These are phyloP conservation scores for Rosa multiflora DNA, from an alignment of 306 rosid genomes.

Conservation along the genomic window DNA sequence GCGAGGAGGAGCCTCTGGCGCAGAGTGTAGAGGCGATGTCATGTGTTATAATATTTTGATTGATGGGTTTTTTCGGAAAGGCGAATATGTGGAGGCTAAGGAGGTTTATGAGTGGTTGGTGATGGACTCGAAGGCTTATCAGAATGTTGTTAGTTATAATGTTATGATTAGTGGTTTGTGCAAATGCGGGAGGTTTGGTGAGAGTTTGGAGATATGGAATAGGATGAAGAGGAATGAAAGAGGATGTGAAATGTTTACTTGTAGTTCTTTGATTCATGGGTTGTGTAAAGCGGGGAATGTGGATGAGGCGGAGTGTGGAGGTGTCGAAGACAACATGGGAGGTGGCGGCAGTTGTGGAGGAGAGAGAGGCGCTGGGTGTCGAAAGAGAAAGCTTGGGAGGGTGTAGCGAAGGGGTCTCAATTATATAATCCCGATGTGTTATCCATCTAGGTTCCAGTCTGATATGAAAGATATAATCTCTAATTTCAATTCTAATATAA, in stretches of 20 bases:
- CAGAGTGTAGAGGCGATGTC: constrained; percentile 39
- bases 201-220: constrained; percentile 74
- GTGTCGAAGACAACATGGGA: no score
- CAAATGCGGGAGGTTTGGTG: constrained; percentile 64
- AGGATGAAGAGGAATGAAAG: constrained; percentile 75
- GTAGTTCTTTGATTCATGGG: constrained; percentile 74
- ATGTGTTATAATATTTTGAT: constrained; percentile 79
- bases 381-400: no score
- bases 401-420: no score
- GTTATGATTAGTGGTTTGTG: constrained; percentile 87
- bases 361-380: no score
- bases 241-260: constrained; percentile 48
- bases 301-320: constrained; percentile 43
- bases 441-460: no score
- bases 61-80: constrained; percentile 65
- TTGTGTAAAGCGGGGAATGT: constrained; percentile 64
- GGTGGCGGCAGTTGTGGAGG: no score
- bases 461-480: no score
- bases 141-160: constrained; percentile 69
- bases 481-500: no score
- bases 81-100: constrained; percentile 56
- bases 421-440: no score
- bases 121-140: constrained; percentile 48
- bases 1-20: no score
- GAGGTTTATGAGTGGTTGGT: constrained; percentile 73